phyloP scores from a whole-genome alignment of 176 grass and related monocot genomes.

The Miscanthus lutarioriparius region DNA sequence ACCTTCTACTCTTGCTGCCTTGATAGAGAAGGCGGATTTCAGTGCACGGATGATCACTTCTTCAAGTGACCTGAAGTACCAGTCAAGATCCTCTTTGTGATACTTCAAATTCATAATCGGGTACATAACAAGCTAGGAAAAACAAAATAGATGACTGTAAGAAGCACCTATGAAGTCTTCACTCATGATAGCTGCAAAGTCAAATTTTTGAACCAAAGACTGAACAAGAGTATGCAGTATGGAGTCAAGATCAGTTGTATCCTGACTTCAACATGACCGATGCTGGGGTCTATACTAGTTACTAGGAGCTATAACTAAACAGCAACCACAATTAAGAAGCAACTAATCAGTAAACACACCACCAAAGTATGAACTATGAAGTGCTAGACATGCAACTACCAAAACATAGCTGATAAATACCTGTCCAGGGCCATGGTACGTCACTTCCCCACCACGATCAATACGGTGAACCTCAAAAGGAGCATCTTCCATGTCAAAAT shows the following conservation, averaged over 20 bases:
- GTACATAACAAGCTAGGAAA: conserved; percentile 81
- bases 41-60: conserved; percentile 71
- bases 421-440: conserved; percentile 96
- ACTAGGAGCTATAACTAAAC: background rate
- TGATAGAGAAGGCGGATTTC: conserved; percentile 67
- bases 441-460: conserved; percentile 83
- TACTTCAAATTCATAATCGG: conserved; percentile 78
- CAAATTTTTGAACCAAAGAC: background rate
- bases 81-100: conserved; percentile 75
- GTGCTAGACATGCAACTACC: no score
- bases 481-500: conserved; percentile 65
- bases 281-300: background rate
- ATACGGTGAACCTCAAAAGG: conserved; percentile 63
- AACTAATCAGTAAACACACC: background rate
- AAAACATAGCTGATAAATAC: conserved; percentile 9
- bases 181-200: background rate
- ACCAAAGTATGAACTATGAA: background rate
- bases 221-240: background rate
- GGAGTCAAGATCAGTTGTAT: background rate
- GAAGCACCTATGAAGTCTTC: background rate
- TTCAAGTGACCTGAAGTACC: conserved; percentile 88
- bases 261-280: background rate
- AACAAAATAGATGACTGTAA: conserved; percentile 15
- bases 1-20: conserved; percentile 56
- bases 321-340: background rate